Evolutionary conservation across 805 yeast species (phyloP), one percentile per base, ranked within the genome.

Genomic region (Kurtzmaniella fragi): DNA sequence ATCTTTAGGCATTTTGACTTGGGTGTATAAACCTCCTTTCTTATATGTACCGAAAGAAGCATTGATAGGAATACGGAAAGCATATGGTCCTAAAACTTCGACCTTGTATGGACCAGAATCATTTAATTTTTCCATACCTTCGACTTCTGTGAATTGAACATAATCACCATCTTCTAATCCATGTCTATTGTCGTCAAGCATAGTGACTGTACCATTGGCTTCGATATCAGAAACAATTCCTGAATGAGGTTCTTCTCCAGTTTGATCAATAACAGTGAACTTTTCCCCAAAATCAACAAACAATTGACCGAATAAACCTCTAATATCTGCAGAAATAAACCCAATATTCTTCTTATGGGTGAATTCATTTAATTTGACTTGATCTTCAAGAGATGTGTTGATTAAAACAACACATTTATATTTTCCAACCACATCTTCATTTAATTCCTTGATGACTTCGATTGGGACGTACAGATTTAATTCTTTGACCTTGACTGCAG

Each of bases 181-280:
- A 57, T 93, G 99, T 62, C 98, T 81, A 43, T 78, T 82, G 47
- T 88, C 97, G 57, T 85, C 96, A 51, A 91, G 73, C 71, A 85
- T 87, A 15, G 96, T 84, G n/a, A 93, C 96, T 9, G 89, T 83
- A 42, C 98, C 98, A 56, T 86, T 76, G 9, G 67, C 59, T 56
- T 90, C 96, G 44, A 93, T 84, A 56, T 86, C 95, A 1, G 96
- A 84, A 1, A 93, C 86, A 43, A 87, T 84, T 34, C 99, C 98
- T 3, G 80, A 58, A 35, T 70, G 67, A 13, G 96, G 95, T 62
- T 93, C 98, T 66, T 93, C 98, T 38, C 99, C 99, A 38, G 84
- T 86, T 30, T 80, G 73, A 59, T 93, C 99, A 38, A 83, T 67
- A 15, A 93, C 82, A 2, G 84, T 75, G 63, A 93, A 93, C 12